Percentiles rank a stretch among this genome's conserved stretches.
These are phyloP conservation scores for Podaxis mareebaensis DNA, from an alignment of 768 basidiomycete species.

Conservation along the genomic window DNA sequence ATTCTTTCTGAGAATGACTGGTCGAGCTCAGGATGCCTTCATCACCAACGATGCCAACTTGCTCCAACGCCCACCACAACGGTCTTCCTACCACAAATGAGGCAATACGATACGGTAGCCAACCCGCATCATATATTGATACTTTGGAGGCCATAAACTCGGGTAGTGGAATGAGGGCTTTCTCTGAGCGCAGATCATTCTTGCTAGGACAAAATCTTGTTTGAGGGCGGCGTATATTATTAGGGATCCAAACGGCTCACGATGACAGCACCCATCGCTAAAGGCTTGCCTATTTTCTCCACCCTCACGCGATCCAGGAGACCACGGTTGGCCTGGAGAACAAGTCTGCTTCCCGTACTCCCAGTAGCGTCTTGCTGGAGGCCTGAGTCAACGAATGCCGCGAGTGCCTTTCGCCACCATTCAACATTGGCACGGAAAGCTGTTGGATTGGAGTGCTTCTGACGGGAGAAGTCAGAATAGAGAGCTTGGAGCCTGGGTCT, in stretches of 20 bases:
- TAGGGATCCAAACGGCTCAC: slow-evolving; percentile 47
- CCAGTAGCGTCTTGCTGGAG: slow-evolving; percentile 38
- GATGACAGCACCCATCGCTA: slow-evolving; percentile 68
- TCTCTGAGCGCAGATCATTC: slow-evolving; percentile 59
- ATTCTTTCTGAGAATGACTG: slow-evolving; percentile 38
- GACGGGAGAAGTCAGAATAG: slow-evolving; percentile 85
- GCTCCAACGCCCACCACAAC: slow-evolving; percentile 85
- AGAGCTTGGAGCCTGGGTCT: slow-evolving; percentile 69
- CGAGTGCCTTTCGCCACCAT: slow-evolving; percentile 83
- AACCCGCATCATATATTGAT: slow-evolving; percentile 70
- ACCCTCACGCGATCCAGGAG: slow-evolving; percentile 63
- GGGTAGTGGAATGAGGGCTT: slow-evolving; percentile 45
- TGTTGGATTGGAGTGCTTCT: slow-evolving; percentile 82
- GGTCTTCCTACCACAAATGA: slow-evolving; percentile 75
- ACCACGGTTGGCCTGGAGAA: slow-evolving; percentile 54
- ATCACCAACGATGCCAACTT: slow-evolving; percentile 71
- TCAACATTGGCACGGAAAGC: slow-evolving; percentile 79
- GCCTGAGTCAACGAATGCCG: slow-evolving; percentile 58
- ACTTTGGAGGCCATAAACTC: slow-evolving; percentile 56
- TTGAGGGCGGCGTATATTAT: not conserved
- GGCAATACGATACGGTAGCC: slow-evolving; percentile 69
- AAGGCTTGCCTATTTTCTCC: slow-evolving; percentile 74
- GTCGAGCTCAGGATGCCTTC: slow-evolving; percentile 41
- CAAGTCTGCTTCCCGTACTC: slow-evolving; percentile 46
- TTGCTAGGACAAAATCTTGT: slow-evolving; percentile 49